A percentile compares a stretch with the other conserved stretches of the same genome.
Conservation (phyloP, 2,329 filamentous ascomycete species). For the Fusarium transvaalense region DNA sequence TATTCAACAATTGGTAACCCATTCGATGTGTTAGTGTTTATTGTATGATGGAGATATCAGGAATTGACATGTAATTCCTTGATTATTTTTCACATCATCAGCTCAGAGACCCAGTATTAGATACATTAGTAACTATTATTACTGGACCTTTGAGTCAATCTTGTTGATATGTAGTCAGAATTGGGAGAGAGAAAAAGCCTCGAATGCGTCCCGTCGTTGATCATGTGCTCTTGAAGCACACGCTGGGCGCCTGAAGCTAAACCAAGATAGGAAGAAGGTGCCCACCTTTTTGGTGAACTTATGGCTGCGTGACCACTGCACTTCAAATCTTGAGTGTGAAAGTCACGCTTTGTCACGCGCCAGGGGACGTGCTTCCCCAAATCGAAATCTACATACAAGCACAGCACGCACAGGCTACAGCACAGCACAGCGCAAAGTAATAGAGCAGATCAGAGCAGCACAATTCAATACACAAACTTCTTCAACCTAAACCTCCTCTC, state of each 20-base stretch:
- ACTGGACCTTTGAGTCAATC: slow-evolving; percentile 2
- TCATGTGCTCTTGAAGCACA: slow-evolving; percentile 43
- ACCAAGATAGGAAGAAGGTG: slow-evolving; percentile 29
- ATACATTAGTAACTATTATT: not conserved
- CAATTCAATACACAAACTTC: slow-evolving; percentile 3
- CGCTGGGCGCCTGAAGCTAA: slow-evolving; percentile 34
- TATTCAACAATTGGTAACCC: not conserved
- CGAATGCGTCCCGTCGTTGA: slow-evolving; percentile 38
- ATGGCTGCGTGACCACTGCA: slow-evolving; percentile 39
- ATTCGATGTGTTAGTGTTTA: not conserved
- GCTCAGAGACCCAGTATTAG: slow-evolving; percentile 9
- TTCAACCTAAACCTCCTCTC: slow-evolving; percentile 5
- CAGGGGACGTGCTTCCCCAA: slow-evolving; percentile 39
- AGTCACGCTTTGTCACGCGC: slow-evolving; percentile 46
- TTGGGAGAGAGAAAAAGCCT: slow-evolving; percentile 33
- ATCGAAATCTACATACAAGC: slow-evolving; percentile 24
- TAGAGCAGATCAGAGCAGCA: not conserved
- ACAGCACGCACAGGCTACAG: not conserved
- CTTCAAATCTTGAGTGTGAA: slow-evolving; percentile 31
- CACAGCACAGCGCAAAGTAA: not conserved
- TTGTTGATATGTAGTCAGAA: slow-evolving; percentile 34
- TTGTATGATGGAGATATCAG: slow-evolving; percentile 5
- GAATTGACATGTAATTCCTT: slow-evolving; percentile 2
- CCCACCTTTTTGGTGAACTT: slow-evolving; percentile 41
- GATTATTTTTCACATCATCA: slow-evolving; percentile 10